Evolutionary conservation across 176 grass and related monocot genomes (phyloP), one percentile per base, ranked within the genome.

Genomic region (Rhynchospora tenuis): DNA sequence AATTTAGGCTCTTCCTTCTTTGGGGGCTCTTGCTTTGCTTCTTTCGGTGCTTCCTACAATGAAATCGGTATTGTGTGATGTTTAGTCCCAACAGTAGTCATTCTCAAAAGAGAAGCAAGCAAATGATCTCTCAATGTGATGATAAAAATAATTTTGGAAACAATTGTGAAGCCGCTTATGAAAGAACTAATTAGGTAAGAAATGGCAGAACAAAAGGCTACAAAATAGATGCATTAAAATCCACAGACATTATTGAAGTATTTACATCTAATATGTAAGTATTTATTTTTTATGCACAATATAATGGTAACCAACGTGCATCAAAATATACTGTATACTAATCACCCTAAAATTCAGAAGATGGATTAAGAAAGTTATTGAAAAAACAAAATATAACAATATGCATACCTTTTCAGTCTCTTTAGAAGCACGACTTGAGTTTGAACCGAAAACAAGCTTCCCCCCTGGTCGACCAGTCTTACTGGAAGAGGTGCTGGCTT

Each of bases 1-100:
- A 99, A 93, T 59, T 93, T 93, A 0, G 88, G 89, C 23, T 93
- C 89, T 69, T 99, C 93, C 83, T 95, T 93, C 83, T 93, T 95
- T 5, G 82, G 19, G n/a, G 88, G 86, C 60, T 91, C 91, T 86
- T 90, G 89, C 22, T 81, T 83, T 84, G 87, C 89, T 76, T 95
- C 93, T 54, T 84, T 86, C 56, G 92, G 67, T 81, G 73, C 87
- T 90, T 88, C 79, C 61, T 93, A 88, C 73, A n/a, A n/a, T 11
- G 59, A 31, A 50, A 23, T 90, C 89, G 86, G 73, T 78, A 83
- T 88, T 45, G 71, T 8, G 63, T 28, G 26, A 56, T 43, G 46
- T 8, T 29, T 29, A 44, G 7, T 44, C 8, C 42, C 14, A 11
- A 20, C 1, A 51, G 4, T 9, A 75, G 48, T 28, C 15, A 10